phyloP scores from a whole-genome alignment of 1,284 basidiomycete genomes.

The Moesziomyces globuligerus region DNA sequence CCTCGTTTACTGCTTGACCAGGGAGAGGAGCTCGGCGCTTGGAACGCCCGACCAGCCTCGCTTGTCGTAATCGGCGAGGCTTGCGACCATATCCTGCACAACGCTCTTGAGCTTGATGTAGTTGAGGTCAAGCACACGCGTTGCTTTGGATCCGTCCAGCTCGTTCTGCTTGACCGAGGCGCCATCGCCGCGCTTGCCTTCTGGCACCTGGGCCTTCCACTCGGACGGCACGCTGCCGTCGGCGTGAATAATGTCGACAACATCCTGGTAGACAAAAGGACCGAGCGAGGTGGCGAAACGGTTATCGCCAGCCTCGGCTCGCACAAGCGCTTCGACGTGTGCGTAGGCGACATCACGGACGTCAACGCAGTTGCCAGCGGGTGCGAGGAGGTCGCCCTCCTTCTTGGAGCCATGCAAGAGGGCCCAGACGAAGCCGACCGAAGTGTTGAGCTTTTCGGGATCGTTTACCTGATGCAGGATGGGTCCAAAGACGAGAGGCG shows the following conservation, averaged over 20 bases:
- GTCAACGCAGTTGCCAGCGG: conserved; percentile 72
- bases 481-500: conserved; percentile 67
- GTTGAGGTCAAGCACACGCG: conserved; percentile 70
- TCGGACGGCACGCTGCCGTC: conserved; percentile 44
- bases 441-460: conserved; percentile 72
- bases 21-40: conserved; percentile 29
- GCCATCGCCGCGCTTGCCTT: conserved; percentile 49
- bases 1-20: conserved; percentile 21
- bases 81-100: conserved; percentile 41
- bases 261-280: conserved; percentile 42
- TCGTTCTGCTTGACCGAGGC: conserved; percentile 50
- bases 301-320: conserved; percentile 73
- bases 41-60: conserved; percentile 54
- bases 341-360: conserved; percentile 75
- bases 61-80: conserved; percentile 53
- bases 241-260: conserved; percentile 55
- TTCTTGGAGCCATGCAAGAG: conserved; percentile 68
- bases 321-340: conserved; percentile 73
- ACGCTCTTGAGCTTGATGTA: conserved; percentile 70
- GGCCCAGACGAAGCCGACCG: conserved; percentile 68
- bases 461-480: conserved; percentile 72
- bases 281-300: conserved; percentile 69
- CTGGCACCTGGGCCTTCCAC: conserved; percentile 54
- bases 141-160: conserved; percentile 68
- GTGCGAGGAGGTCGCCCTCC: conserved; percentile 54